Conservation (phyloP, 2,329 filamentous ascomycete species). For the Claviceps paspali region DNA sequence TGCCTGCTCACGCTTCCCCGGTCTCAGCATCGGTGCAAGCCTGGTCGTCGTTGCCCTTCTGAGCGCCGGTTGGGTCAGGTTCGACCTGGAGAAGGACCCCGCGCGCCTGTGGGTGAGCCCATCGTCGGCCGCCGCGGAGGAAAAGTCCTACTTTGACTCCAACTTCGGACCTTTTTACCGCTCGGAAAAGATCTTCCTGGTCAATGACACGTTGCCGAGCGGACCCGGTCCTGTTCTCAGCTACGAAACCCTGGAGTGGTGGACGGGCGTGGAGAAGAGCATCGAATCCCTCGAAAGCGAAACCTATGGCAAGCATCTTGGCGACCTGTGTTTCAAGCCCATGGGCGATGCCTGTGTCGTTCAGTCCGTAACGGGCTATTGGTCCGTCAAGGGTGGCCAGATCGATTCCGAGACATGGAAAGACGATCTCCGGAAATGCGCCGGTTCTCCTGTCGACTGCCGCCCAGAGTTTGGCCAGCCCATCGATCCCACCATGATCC, state of each 20-base stretch:
- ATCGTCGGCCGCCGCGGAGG: conserved; percentile 73
- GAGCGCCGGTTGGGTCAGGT: conserved; percentile 76
- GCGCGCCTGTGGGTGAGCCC: conserved; percentile 95
- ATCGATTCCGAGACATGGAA: conserved; percentile 45
- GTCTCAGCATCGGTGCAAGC: conserved; percentile 62
- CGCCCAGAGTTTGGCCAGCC: conserved; percentile 82
- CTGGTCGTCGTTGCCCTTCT: conserved; percentile 63
- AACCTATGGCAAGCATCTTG: conserved; percentile 51
- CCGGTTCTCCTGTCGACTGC: conserved; percentile 67
- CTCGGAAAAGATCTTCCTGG: conserved; percentile 81
- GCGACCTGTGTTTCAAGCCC: conserved; percentile 90
- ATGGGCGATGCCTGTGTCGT: conserved; percentile 80
- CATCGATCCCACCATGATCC: conserved; percentile 67
- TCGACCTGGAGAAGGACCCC: conserved; percentile 80
- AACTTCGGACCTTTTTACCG: conserved; percentile 95
- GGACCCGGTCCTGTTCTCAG: conserved; percentile 64
- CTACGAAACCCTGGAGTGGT: conserved; percentile 84
- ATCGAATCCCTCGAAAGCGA: conserved; percentile 58
- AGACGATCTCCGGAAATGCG: conserved; percentile 55
- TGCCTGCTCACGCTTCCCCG: conserved; percentile 68
- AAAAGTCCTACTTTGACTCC: conserved; percentile 85
- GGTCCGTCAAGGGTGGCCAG: conserved; percentile 40
- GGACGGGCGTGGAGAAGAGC: conserved; percentile 76
- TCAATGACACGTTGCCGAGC: conserved; percentile 61
- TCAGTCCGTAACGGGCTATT: conserved; percentile 86